Percentiles rank a stretch among this genome's conserved stretches.
Conservation (phyloP, 164 flowering plant species). For the Nymphaea thermarum region DNA sequence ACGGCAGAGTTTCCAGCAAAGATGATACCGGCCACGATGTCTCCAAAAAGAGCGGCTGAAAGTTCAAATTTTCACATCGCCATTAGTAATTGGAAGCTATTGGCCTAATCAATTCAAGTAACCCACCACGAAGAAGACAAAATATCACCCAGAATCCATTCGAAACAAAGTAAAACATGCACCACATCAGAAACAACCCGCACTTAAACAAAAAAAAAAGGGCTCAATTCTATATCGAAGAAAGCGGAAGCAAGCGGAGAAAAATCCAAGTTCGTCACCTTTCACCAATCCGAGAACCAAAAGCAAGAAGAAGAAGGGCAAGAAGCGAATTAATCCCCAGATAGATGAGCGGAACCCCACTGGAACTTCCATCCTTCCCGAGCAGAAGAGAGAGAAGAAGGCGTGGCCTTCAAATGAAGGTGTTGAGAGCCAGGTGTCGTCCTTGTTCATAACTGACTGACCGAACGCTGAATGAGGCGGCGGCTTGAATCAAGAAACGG, state of each 20-base stretch:
- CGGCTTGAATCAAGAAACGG: background rate
- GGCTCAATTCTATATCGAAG: too few relatives aligned
- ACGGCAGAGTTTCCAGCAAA: conserved; percentile 58
- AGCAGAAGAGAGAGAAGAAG: conserved; percentile 1
- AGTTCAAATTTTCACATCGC: background rate
- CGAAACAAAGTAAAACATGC: too few relatives aligned
- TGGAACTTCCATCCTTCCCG: conserved; percentile 47
- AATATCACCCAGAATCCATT: background rate
- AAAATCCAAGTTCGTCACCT: conserved; percentile 24
- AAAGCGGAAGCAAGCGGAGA: background rate
- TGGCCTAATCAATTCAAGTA: background rate
- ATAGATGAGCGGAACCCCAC: conserved; percentile 32
- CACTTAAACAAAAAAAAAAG: too few relatives aligned
- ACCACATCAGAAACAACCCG: too few relatives aligned
- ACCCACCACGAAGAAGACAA: background rate
- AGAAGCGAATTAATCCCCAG: conserved; percentile 65
- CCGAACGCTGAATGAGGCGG: too few relatives aligned
- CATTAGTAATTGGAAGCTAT: background rate
- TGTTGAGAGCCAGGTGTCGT: background rate
- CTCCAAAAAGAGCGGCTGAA: conserved; percentile 48
- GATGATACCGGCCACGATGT: conserved; percentile 35
- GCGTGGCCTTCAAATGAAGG: background rate
- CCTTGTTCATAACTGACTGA: too few relatives aligned
- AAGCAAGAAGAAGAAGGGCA: conserved; percentile 67
- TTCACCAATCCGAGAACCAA: conserved; percentile 53